Evolutionary conservation across 2,329 filamentous ascomycete genomes (phyloP), one percentile per base, ranked within the genome.

Genomic region (Monosporascus sp.): DNA sequence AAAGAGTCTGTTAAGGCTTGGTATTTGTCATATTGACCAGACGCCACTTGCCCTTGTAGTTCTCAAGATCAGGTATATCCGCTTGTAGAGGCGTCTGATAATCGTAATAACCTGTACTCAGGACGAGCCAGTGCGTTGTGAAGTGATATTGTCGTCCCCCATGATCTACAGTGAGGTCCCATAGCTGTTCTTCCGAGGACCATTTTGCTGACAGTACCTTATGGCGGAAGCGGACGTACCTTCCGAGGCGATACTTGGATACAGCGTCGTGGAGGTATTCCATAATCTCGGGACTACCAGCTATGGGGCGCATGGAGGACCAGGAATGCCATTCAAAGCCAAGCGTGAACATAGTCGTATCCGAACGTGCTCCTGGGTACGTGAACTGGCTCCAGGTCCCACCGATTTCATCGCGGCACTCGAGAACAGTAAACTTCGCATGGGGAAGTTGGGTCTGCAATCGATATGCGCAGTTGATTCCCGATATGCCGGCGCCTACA

Each of bases 91-190:
- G 80, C 27, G 76, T 69, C 5, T 79, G 63, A 65, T 87, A 86
- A 50, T 67, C 60, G 60, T 90, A 92, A 70, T 91, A 92, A 1
- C 89, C 78, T 2, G 73, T 70, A 51, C 87, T 57, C 74, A 85
- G 59, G 70, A 88, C 59, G 77, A 83, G 45, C 81, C 80, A 72
- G 77, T 69, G 72, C 73, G 87, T 61, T 70, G 74, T 65, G 43
- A 72, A 62, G 36, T 53, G 60, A 45, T 72, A 62, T 3, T 62
- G 58, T 0, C 59, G 45, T 27, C 68, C 66, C 53, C 56, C 51
- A 17, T 67, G 65, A 3, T 66, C 59, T 1, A 79, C 73, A 0
- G 67, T 62, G 6, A 85, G 57, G 8, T 69, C 72, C 84, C 83
- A 87, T 44, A 64, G 70, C 56, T 84, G 79, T 11, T 76, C 65